phyloP scores from a whole-genome alignment of 208 protist genomes.

The Angomonas deanei region DNA sequence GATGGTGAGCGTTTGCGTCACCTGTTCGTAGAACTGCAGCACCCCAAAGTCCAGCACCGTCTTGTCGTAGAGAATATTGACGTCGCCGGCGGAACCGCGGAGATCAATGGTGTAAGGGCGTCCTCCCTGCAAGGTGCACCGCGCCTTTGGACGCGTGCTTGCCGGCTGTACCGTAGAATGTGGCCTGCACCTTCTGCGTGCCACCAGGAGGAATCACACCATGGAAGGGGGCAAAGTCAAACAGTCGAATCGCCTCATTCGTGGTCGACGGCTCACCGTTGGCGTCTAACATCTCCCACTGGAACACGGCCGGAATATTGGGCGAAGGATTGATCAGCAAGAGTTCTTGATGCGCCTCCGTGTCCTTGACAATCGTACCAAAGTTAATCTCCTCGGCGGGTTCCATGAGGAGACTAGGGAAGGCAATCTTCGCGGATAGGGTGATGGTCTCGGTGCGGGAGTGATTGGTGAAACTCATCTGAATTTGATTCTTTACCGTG shows the following conservation, averaged over 20 bases:
- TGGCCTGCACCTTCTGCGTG: constrained; percentile 73
- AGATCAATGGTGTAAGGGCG: constrained; percentile 85
- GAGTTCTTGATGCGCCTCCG: constrained; percentile 64
- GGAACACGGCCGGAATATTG: constrained; percentile 62
- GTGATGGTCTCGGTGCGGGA: constrained; percentile 75
- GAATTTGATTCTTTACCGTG: constrained; percentile 57
- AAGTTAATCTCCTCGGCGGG: constrained; percentile 77
- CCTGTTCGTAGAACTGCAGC: constrained; percentile 64
- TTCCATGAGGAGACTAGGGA: constrained; percentile 85
- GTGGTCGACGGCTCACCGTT: constrained; percentile 12
- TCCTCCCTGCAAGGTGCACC: constrained; percentile 90
- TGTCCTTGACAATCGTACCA: constrained; percentile 91
- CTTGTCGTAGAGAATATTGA: constrained; percentile 82
- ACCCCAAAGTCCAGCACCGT: constrained; percentile 89
- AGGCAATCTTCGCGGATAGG: constrained; percentile 77
- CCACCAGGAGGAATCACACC: constrained; percentile 83
- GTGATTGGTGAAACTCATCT: constrained; percentile 88
- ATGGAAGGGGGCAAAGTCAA: constrained; percentile 94
- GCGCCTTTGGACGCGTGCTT: constrained; percentile 55
- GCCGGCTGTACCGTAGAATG: constrained; percentile 75
- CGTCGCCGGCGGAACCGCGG: constrained; percentile 55
- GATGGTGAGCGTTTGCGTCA: constrained; percentile 73
- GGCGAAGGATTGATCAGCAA: constrained; percentile 77
- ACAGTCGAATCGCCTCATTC: constrained; percentile 28
- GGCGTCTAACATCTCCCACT: constrained; percentile 56